Base-by-base conservation (phyloP, 208 protist genomes). In the Crithidia bombi region DNA sequence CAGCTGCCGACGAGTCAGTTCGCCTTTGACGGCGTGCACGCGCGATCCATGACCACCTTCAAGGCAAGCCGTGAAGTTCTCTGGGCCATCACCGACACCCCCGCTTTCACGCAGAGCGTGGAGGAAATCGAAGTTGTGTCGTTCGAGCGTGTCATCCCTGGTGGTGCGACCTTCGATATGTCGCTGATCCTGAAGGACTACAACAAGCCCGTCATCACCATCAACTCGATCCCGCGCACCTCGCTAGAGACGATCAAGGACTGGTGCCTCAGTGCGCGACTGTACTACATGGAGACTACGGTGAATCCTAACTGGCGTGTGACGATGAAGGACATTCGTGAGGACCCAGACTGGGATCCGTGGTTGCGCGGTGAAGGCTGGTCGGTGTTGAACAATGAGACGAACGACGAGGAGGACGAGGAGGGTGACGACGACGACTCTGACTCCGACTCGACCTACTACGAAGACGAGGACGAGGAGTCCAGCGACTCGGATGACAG, bases 181-280 rank as follows among this genome's bases (percentile, higher is more conserved):
- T 90, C 97, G 9, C 89, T 99, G 54, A 92, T 99, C n/a, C 92
- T 96, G 61, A 99, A 99, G 77, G 97, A 99, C 81, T 99, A 98
- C 82, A 86, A 82, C 68, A 93, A 73, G 43, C 77, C 82, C 4
- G 76, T 85, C 28, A 69, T 93, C 21, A 85, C 82, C 5, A 85
- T 97, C 54, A 87, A 67, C 49, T 85, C 78, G 4, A 90, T 94
- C 26, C 79, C 83, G 12, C 69, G 72, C 23, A 65, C 68, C 28
- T 75, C 71, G 23, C 72, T 95, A 3, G 87, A 95, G 19, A 50
- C 63, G 30, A 77, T 95, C 41, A 94, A 92, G 75, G 90, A 95
- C 65, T 94, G 89, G 89, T 93, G 89, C 67, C 82, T 93, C 43
- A 78, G 71, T 47, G 71, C 86, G 0, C 61, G 84, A 2, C 75